Base-by-base conservation (phyloP, 495 filamentous ascomycete species). In the Aspergillus sclerotioniger region DNA sequence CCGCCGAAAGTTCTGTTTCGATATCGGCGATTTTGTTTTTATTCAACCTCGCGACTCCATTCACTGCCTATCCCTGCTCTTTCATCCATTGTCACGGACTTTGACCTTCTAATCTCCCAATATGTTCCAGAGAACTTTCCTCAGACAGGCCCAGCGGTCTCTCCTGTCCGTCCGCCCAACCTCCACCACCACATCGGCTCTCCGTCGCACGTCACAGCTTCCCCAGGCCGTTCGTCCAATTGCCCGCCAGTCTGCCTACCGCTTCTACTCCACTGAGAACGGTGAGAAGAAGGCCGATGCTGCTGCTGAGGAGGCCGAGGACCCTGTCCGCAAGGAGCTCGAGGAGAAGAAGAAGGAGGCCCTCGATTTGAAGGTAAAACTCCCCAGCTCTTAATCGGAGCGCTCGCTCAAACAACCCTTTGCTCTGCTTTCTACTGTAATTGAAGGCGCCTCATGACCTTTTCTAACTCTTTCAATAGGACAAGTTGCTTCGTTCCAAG, bases 401-500 rank as follows among this genome's bases (percentile, higher is more conserved):
- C 17, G 21, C n/a, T 6, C 21, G 15, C 21, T 31, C 10, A 6
- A 48, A n/a, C n/a, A n/a, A 25, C 25, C 2, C 25, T 5, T 25
- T 25, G 25, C 25, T 25, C 2, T 25, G 25, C 25, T 25, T 49
- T 6, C 25, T 20, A 25, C 46, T 19, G 25, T 47, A 25, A 2
- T 21, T 15, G 6, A 15, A 9, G 6, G 28, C 12, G 2, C 9
- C n/a, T 13, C 6, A 15, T 6, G 20, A 7, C 6, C 8, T 29
- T 10, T 21, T 9, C 54, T 58, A 60, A 59, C 48, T 44, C 32
- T 54, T 52, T 25, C 13, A n/a, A 57, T 64, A 98, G 94, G 93
- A 98, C 74, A 91, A 88, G 76, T 96, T 89, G 72, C 84, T 94
- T 50, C 94, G 94, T 64, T 87, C 86, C 46, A 89, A 96, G 59